phyloP scores from a whole-genome alignment of 129 eudicot species.

The Glebionis coronaria region DNA sequence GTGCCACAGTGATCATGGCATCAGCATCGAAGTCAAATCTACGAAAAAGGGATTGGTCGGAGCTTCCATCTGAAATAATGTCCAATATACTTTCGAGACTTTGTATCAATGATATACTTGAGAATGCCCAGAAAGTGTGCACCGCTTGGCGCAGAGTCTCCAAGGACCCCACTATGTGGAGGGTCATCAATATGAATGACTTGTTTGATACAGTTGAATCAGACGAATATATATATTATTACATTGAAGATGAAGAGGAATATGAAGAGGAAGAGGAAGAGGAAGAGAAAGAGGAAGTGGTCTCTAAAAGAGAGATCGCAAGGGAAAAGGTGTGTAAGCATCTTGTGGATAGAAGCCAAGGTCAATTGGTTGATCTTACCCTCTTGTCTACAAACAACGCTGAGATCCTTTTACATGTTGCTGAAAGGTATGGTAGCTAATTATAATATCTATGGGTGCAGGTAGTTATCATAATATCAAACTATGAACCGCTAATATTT shows the following conservation, averaged over 20 bases:
- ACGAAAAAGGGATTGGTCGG: neutral
- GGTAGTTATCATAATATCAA: no score
- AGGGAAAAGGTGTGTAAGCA: neutral
- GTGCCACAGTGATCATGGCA: neutral
- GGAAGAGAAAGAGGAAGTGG: no score
- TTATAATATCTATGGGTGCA: neutral
- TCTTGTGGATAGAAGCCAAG: slow-evolving; percentile 5
- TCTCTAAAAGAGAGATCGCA: neutral
- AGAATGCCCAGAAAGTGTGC: slow-evolving; percentile 8
- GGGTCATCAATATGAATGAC: slow-evolving; percentile 4
- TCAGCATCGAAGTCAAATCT: neutral
- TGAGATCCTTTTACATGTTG: neutral
- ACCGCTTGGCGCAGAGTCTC: neutral
- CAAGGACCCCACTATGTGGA: slow-evolving; percentile 9
- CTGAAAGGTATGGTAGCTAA: neutral
- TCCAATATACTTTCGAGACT: neutral
- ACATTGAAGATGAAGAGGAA: neutral
- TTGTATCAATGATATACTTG: neutral
- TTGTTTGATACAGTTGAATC: neutral
- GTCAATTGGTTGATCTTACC: neutral
- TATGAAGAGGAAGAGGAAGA: no score
- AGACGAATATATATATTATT: neutral
- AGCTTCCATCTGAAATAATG: neutral
- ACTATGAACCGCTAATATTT: no score
- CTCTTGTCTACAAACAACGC: neutral